Percentiles rank a stretch among this genome's conserved stretches.
Conservation (phyloP, 2,329 filamentous ascomycete genomes). For the Sarocladiaceae sp. region DNA sequence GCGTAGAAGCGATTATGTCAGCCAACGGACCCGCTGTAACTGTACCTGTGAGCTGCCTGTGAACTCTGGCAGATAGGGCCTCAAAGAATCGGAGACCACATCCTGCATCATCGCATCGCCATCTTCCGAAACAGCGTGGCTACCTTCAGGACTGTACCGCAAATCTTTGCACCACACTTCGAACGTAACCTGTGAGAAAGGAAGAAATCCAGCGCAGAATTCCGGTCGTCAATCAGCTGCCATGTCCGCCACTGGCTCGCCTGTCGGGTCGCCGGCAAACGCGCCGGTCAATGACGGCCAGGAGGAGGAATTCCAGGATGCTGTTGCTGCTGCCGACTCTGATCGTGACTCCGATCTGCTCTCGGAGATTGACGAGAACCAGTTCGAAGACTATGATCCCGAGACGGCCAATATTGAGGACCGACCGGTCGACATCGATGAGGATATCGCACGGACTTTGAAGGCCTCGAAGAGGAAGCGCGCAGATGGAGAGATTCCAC, state of each 20-base stretch:
- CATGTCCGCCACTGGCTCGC: slow-evolving; percentile 43
- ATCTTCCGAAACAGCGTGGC: background rate
- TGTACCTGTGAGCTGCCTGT: too few relatives aligned
- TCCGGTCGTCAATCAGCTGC: too few relatives aligned
- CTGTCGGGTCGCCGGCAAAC: slow-evolving; percentile 29
- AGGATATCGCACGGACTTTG: slow-evolving; percentile 56
- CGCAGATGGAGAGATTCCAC: slow-evolving; percentile 51
- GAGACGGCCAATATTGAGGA: slow-evolving; percentile 57
- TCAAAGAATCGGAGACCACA: slow-evolving; percentile 15
- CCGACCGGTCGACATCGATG: slow-evolving; percentile 60
- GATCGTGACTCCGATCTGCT: slow-evolving; percentile 55
- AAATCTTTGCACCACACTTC: too few relatives aligned
- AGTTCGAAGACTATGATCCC: slow-evolving; percentile 65
- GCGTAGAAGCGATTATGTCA: slow-evolving; percentile 9
- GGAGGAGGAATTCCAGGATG: slow-evolving; percentile 36
- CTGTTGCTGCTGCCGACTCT: slow-evolving; percentile 34
- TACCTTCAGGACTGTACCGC: too few relatives aligned
- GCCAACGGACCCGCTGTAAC: too few relatives aligned
- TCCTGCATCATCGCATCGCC: background rate
- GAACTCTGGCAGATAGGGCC: too few relatives aligned
- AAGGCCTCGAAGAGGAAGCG: slow-evolving; percentile 63
- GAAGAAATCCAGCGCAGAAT: too few relatives aligned
- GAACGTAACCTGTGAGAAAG: too few relatives aligned
- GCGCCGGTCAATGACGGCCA: slow-evolving; percentile 33
- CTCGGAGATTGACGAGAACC: slow-evolving; percentile 63